Evolutionary conservation across 225 moss, liverwort and hornwort genomes (phyloP).

Genomic region (Pleurozium schreberi): DNA sequence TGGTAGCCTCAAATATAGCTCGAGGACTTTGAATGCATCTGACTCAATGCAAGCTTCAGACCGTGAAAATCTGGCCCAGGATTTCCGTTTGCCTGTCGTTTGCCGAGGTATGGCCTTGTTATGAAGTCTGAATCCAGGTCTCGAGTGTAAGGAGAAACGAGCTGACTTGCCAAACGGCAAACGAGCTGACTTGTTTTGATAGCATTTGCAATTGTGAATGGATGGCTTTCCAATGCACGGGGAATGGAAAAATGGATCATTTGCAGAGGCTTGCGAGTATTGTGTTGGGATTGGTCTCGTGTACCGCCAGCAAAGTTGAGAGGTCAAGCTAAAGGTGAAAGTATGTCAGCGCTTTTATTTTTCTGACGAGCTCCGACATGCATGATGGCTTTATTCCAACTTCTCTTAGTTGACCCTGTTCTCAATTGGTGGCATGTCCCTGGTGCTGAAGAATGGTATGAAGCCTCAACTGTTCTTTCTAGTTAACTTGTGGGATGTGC

Average conservation of each 20-base stretch:
- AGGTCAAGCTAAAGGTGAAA: neutral
- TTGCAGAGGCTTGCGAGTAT: neutral
- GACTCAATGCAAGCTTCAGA: neutral
- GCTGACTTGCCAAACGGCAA: no score
- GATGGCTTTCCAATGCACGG: neutral
- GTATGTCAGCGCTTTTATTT: neutral
- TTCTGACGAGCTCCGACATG: neutral
- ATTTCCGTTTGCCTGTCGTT: neutral
- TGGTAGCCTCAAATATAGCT: neutral
- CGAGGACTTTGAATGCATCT: neutral
- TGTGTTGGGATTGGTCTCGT: neutral
- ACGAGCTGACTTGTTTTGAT: neutral
- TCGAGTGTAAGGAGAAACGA: neutral
- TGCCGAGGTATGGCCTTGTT: neutral
- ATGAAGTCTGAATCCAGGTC: neutral
- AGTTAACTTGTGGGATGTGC: neutral
- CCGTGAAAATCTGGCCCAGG: neutral
- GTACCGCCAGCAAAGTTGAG: neutral
- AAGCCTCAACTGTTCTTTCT: neutral
- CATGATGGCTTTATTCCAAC: no score
- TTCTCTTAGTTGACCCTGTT: neutral
- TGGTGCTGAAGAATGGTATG: neutral
- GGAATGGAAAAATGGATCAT: neutral
- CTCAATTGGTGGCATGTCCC: neutral
- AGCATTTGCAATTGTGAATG: neutral